These are phyloP conservation scores for Elongisporangium prolatum DNA, from an alignment of 352 stramenopile genomes.

Conservation along the genomic window DNA sequence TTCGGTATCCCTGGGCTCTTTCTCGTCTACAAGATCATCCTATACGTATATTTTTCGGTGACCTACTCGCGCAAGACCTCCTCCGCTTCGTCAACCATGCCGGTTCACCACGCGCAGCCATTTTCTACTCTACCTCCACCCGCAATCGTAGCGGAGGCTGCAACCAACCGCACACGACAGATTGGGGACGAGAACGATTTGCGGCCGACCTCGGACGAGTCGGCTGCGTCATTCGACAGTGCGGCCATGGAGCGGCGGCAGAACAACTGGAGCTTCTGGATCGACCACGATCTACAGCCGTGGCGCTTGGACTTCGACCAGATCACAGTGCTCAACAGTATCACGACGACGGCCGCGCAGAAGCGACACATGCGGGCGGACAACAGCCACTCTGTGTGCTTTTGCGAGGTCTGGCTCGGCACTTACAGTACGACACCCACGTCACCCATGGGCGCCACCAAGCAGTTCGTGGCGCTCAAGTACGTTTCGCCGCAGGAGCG, in stretches of 20 bases:
- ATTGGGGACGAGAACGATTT: constrained; percentile 9
- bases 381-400: constrained; percentile 9
- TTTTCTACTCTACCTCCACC: neutral
- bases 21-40: constrained; percentile 31
- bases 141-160: constrained; percentile 3
- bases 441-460: constrained; percentile 17
- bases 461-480: constrained; percentile 50
- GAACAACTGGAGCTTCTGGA: constrained; percentile 52
- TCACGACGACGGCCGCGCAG: constrained; percentile 40
- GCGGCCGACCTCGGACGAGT: constrained; percentile 20
- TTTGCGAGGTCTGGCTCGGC: constrained; percentile 55
- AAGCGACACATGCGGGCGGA: constrained; percentile 36
- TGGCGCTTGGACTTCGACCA: constrained; percentile 63
- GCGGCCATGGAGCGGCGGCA: constrained; percentile 9
- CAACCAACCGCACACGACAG: neutral
- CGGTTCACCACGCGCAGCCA: neutral
- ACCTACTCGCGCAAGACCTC: constrained; percentile 10
- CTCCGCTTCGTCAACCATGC: neutral
- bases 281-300: constrained; percentile 60
- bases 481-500: constrained; percentile 32
- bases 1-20: constrained; percentile 29
- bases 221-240: constrained; percentile 17
- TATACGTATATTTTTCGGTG: constrained; percentile 30
- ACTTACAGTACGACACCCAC: constrained; percentile 26
- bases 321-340: constrained; percentile 51